Evolutionary conservation across 192 early-diverging fungal genomes (phyloP).

Genomic region (Glomus cerebriforme): DNA sequence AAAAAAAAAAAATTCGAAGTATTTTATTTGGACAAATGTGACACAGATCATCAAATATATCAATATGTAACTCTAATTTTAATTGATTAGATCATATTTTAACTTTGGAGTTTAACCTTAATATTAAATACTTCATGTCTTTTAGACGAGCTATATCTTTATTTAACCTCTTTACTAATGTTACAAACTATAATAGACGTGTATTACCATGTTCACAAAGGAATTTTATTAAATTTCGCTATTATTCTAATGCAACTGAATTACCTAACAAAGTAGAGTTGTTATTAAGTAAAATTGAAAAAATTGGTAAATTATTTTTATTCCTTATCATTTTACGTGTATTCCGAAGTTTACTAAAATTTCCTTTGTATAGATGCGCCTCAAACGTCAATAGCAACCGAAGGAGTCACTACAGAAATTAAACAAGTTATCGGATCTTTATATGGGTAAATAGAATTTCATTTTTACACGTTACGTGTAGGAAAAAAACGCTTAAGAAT

Average conservation of each 20-base stretch:
- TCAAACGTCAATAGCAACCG: not conserved
- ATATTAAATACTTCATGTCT: not conserved
- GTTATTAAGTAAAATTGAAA: not conserved
- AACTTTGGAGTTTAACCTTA: too few relatives aligned
- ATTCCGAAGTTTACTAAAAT: not conserved
- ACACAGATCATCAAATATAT: too few relatives aligned
- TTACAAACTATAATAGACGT: not conserved
- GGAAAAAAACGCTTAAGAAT: not conserved
- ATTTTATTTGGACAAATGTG: too few relatives aligned
- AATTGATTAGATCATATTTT: too few relatives aligned
- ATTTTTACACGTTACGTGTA: too few relatives aligned
- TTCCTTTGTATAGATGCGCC: not conserved
- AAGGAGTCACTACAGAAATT: not conserved
- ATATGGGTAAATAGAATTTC: conserved; percentile 1
- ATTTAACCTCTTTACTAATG: not conserved
- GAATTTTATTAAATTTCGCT: not conserved
- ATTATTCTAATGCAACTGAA: not conserved
- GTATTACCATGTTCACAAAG: not conserved
- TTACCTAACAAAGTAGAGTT: conserved; percentile 3
- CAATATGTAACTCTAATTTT: too few relatives aligned
- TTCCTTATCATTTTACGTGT: not conserved
- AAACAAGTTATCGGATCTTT: conserved; percentile 3
- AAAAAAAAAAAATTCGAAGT: too few relatives aligned
- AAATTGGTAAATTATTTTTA: not conserved
- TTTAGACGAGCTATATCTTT: not conserved